Conservation (phyloP, 2,329 filamentous ascomycete species). For the Sclerotinia sclerotiorum region DNA sequence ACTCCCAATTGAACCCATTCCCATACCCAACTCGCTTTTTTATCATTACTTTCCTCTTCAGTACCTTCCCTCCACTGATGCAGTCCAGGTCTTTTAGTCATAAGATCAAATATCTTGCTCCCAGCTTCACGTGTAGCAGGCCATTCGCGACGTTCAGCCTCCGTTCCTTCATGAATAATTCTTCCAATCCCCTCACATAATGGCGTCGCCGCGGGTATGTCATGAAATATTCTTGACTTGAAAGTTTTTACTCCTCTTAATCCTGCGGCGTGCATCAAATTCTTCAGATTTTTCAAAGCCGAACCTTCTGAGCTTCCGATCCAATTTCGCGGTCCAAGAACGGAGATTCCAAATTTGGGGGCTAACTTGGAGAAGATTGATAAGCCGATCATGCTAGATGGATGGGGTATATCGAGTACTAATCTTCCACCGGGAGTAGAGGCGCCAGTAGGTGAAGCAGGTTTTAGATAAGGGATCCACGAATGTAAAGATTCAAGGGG, state of each 20-base stretch:
- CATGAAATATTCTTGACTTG: background rate
- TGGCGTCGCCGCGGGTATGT: constrained; percentile 4
- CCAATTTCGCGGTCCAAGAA: background rate
- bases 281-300: background rate
- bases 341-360: background rate
- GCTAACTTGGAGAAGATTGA: background rate
- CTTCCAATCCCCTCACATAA: background rate
- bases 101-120: background rate
- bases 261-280: background rate
- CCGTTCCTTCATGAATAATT: background rate
- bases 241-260: background rate
- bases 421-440: background rate
- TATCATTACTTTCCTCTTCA: background rate
- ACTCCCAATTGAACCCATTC: constrained; percentile 11
- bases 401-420: background rate
- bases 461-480: constrained; percentile 5
- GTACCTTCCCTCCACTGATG: background rate
- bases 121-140: background rate
- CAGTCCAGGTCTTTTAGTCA: background rate
- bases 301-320: background rate
- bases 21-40: background rate
- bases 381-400: background rate
- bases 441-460: background rate
- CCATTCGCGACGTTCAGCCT: background rate
- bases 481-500: background rate